These are phyloP conservation scores for Tetracladium marchalianum DNA, from an alignment of 495 filamentous ascomycete species.

Conservation along the genomic window DNA sequence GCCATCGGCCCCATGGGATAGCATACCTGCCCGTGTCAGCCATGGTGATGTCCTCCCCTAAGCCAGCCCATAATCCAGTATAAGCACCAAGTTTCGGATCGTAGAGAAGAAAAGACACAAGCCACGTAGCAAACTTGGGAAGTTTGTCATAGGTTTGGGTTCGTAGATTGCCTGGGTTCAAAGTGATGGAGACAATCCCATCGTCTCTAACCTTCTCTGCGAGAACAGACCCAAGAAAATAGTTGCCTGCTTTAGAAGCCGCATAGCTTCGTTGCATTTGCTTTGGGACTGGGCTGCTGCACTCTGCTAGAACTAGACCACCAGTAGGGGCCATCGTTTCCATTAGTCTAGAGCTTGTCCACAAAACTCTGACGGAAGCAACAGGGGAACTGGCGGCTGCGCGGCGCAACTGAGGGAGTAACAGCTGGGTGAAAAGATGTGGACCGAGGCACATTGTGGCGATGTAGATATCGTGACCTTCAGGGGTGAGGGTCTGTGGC, in stretches of 20 bases:
- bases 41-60: conserved; percentile 23
- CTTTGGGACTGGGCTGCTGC: neutral
- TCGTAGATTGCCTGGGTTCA: conserved; percentile 33
- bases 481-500: conserved; percentile 24
- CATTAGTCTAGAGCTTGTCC: conserved; percentile 22
- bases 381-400: conserved; percentile 22
- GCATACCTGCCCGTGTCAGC: conserved; percentile 7
- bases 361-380: conserved; percentile 31
- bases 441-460: conserved; percentile 29
- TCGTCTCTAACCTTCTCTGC: conserved; percentile 3
- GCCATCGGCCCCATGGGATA: conserved; percentile 5
- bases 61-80: conserved; percentile 30
- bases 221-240: conserved; percentile 22
- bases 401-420: conserved; percentile 31
- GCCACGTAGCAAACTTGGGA: conserved; percentile 11
- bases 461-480: conserved; percentile 20
- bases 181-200: conserved; percentile 18
- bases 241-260: conserved; percentile 25
- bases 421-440: conserved; percentile 33
- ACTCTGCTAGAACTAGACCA: conserved; percentile 19
- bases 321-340: conserved; percentile 15
- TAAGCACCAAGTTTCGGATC: conserved; percentile 28
- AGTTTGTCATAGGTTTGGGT: conserved; percentile 29
- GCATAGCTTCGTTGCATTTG: conserved; percentile 15
- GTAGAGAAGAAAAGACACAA: conserved; percentile 20